Evolutionary conservation across 192 early-diverging fungal species (phyloP).

Genomic region (Endogone sp.): DNA sequence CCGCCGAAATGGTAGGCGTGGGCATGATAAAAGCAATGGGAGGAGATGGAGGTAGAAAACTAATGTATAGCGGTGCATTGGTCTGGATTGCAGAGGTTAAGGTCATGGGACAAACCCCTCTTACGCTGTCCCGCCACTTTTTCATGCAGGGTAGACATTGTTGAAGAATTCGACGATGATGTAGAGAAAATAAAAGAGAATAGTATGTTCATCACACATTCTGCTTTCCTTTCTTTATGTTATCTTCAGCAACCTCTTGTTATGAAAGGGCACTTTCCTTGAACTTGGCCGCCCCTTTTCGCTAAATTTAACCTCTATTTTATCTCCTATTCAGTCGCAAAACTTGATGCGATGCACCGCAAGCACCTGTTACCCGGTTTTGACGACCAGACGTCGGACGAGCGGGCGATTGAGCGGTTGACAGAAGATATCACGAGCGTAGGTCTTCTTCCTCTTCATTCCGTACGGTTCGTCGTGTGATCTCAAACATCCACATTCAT

Average conservation of each 20-base stretch:
- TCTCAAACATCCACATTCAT: too few relatives aligned
- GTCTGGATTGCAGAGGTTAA: too few relatives aligned
- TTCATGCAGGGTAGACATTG: conserved; percentile 75
- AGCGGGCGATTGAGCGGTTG: conserved; percentile 75
- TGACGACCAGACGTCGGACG: conserved; percentile 78
- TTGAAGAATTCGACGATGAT: conserved; percentile 79
- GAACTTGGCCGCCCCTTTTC: too few relatives aligned
- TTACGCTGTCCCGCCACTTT: too few relatives aligned
- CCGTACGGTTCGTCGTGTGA: too few relatives aligned
- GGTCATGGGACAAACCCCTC: too few relatives aligned
- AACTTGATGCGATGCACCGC: conserved; percentile 79
- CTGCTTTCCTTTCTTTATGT: neutral
- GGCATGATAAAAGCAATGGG: neutral
- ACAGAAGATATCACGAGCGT: conserved; percentile 84
- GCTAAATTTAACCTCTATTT: conserved; percentile 4
- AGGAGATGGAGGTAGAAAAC: neutral
- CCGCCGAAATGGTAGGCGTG: conserved; percentile 82
- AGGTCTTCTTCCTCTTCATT: conserved; percentile 6
- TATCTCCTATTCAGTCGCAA: conserved; percentile 45
- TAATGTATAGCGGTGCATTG: neutral
- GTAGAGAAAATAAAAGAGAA: conserved; percentile 62
- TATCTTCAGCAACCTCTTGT: too few relatives aligned
- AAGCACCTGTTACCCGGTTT: conserved; percentile 92
- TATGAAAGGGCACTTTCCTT: too few relatives aligned
- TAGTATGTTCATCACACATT: conserved; percentile 33